Base-by-base conservation (phyloP, 805 yeast species). In the Dipodascus albidus region DNA sequence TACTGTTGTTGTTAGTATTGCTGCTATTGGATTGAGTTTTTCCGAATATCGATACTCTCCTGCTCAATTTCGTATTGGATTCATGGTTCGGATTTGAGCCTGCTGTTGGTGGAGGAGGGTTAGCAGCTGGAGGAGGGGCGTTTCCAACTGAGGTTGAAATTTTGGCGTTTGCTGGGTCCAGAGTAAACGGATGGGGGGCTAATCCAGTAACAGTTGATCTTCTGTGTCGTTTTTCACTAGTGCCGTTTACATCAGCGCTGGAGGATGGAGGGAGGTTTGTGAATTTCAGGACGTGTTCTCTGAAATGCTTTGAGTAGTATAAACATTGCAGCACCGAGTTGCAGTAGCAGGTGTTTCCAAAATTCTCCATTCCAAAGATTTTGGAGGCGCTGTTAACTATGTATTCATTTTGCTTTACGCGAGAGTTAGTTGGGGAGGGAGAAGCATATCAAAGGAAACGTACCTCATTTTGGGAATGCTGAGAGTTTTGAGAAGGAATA, bases 241-340 rank as follows among this genome's bases (percentile, higher is more conserved):
- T 33, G n/a, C n/a, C n/a, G n/a, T n/a, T n/a, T n/a, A n/a, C n/a
- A n/a, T n/a, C n/a, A n/a, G 50, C 2, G 65, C 58, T 47, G 11
- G 15, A n/a, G 11, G 15, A 33, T 11, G 15, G 41, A 11, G 15
- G n/a, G n/a, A n/a, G n/a, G 48, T 42, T 2, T 85, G 85, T 6
- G 56, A 73, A 74, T 52, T 71, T 68, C 50, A 81, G 65, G 1
- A 85, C 64, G 52, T 74, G 74, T 17, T 72, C 67, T 49, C 97
- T 77, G 62, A 93, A 88, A 24, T 76, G 77, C 23, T 77, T 75
- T 2, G 91, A 77, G 69, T 85, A 83, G 71, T 79, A 91, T 8
- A 91, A 75, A 59, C 95, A 87, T 66, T 93, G 99, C 22, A 93
- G 70, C 27, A 93, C 86, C 8, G 96, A 87, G 62, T 93, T 93